Evolutionary conservation across 179 eudicot genomes (phyloP).

Genomic region (Carnegiea gigantea): DNA sequence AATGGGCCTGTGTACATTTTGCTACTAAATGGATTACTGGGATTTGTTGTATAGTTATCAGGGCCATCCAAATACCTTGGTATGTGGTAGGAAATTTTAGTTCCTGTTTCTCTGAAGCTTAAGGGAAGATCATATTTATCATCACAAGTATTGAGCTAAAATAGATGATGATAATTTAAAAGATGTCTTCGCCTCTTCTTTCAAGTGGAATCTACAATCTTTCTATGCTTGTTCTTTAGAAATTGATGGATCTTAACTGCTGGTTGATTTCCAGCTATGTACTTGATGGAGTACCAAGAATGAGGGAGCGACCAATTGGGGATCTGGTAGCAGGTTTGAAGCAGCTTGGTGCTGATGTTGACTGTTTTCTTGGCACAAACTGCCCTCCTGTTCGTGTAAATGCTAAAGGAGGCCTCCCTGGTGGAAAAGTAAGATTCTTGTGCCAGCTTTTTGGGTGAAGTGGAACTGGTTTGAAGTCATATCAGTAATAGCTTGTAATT

Average conservation of each 20-base stretch:
- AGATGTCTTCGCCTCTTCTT: slow-evolving; percentile 1
- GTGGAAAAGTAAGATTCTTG: slow-evolving; percentile 40
- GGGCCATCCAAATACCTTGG: no score
- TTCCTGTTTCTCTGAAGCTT: background rate
- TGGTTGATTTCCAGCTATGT: slow-evolving; percentile 53
- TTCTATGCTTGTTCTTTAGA: slow-evolving; percentile 1
- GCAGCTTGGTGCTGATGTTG: slow-evolving; percentile 97
- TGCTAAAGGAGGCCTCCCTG: slow-evolving; percentile 78
- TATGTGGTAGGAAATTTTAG: background rate
- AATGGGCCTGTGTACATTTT: no score
- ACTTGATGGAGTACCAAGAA: slow-evolving; percentile 96
- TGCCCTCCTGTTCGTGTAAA: slow-evolving; percentile 94
- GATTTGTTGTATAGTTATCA: no score
- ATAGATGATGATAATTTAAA: background rate
- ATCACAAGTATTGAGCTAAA: background rate
- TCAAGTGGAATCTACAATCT: background rate
- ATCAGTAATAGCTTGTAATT: background rate
- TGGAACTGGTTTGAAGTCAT: background rate
- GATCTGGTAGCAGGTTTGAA: slow-evolving; percentile 90
- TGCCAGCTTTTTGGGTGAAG: background rate
- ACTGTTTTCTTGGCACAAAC: slow-evolving; percentile 85
- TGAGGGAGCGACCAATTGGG: slow-evolving; percentile 99
- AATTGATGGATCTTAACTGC: background rate
- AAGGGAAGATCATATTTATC: background rate
- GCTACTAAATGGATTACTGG: no score